Evolutionary conservation across 345 rosid species (phyloP).

Genomic region (Bruguiera parviflora): DNA sequence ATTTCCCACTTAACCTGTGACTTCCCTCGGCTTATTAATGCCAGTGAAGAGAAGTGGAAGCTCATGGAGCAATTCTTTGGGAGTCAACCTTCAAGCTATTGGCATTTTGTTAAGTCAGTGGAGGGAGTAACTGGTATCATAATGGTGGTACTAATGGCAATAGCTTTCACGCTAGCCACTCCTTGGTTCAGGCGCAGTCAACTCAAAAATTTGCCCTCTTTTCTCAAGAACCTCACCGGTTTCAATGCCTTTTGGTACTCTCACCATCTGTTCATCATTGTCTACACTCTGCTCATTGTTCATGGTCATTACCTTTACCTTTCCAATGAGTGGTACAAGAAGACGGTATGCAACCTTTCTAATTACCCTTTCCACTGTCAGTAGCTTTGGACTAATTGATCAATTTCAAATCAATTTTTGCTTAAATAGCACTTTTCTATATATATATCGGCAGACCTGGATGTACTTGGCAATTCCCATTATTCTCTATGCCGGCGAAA

Average conservation of each 20-base stretch:
- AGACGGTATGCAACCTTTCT: constrained; percentile 44
- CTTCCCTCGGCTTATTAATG: constrained; percentile 3
- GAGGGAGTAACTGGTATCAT: constrained; percentile 9
- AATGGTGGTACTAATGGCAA: constrained; percentile 1
- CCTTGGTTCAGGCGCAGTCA: constrained; percentile 69
- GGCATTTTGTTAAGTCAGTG: neutral
- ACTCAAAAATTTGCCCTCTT: constrained; percentile 48
- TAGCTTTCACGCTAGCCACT: constrained; percentile 29
- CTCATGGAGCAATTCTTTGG: neutral
- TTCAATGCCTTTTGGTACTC: constrained; percentile 90
- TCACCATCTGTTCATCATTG: constrained; percentile 73
- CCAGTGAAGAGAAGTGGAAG: neutral
- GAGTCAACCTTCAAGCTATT: neutral
- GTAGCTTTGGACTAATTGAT: too few species aligned
- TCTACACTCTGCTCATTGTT: constrained; percentile 57
- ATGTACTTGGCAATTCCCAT: constrained; percentile 71
- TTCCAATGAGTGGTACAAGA: constrained; percentile 51
- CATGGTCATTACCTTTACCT: constrained; percentile 66
- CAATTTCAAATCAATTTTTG: too few species aligned
- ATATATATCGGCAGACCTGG: constrained; percentile 51
- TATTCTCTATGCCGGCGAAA: constrained; percentile 50
- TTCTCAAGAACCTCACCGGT: constrained; percentile 65
- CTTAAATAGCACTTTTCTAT: neutral
- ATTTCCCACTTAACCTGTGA: constrained; percentile 12
- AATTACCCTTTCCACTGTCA: too few species aligned